Conservation (phyloP, 208 protist species). For the Leishmania amazonensis region DNA sequence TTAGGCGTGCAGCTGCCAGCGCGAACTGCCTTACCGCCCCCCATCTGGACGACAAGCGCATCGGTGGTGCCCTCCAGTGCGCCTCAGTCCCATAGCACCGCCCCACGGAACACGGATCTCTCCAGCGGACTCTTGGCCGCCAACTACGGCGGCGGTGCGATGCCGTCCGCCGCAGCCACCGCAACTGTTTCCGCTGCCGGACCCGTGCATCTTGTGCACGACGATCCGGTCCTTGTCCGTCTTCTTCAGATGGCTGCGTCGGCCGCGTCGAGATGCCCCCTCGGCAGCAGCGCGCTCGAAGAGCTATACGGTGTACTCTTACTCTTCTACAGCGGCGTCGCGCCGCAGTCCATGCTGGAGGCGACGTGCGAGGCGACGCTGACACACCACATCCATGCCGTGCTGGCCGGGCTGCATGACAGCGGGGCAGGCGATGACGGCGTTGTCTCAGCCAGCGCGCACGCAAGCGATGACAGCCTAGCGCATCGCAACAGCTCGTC, state of each 20-base stretch:
- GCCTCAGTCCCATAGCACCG: background rate
- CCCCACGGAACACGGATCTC: background rate
- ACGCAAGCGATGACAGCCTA: background rate
- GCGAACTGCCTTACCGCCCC: background rate
- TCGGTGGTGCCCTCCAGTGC: background rate
- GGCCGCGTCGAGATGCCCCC: slow-evolving; percentile 52
- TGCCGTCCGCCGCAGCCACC: background rate
- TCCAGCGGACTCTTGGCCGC: background rate
- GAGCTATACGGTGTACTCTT: slow-evolving; percentile 65
- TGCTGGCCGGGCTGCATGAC: slow-evolving; percentile 34
- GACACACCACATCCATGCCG: slow-evolving; percentile 50
- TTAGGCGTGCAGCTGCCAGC: background rate
- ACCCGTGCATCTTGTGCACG: slow-evolving; percentile 23
- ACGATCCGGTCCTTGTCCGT: slow-evolving; percentile 65
- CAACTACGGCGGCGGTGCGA: background rate
- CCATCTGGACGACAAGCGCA: background rate
- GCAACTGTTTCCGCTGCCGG: background rate
- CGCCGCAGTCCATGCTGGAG: slow-evolving; percentile 59
- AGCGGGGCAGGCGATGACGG: slow-evolving; percentile 6
- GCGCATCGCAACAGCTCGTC: background rate
- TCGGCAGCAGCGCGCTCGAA: slow-evolving; percentile 37
- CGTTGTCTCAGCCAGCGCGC: slow-evolving; percentile 1
- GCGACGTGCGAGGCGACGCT: slow-evolving; percentile 69
- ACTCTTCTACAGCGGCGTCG: slow-evolving; percentile 50
- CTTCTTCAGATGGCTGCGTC: slow-evolving; percentile 63